A percentile compares a stretch with the other conserved stretches of the same genome.
Conservation (phyloP, 2,329 filamentous ascomycete genomes). For the Tolypocladium cylindrosporum region DNA sequence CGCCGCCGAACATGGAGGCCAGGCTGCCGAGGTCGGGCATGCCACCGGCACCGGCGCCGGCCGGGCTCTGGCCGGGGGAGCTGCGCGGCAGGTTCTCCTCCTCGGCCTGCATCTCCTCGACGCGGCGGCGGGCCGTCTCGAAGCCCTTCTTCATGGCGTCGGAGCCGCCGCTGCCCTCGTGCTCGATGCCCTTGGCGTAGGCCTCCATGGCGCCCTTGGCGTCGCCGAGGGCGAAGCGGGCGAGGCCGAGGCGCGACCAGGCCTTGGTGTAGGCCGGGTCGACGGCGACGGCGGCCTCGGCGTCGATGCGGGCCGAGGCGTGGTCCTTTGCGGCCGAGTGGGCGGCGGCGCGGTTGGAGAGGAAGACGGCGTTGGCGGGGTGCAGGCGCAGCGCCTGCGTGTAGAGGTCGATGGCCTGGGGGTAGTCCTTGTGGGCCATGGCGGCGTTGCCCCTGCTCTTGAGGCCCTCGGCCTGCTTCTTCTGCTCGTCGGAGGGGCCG, state of each 20-base stretch:
- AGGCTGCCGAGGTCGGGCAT: conserved; percentile 64
- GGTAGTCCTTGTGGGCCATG: conserved; percentile 91
- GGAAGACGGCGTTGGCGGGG: conserved; percentile 87
- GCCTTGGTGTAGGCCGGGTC: conserved; percentile 96
- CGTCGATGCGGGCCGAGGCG: conserved; percentile 73
- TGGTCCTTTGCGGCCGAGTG: conserved; percentile 81
- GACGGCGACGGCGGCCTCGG: conserved; percentile 77
- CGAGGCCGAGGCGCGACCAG: conserved; percentile 88
- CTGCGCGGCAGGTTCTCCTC: conserved; percentile 30
- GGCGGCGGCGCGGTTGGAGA: conserved; percentile 93
- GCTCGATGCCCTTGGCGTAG: conserved; percentile 84
- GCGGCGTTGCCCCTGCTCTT: conserved; percentile 90
- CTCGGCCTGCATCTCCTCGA: conserved; percentile 63
- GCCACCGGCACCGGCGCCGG: conserved; percentile 45
- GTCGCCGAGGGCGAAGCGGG: conserved; percentile 84
- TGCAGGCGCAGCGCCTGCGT: conserved; percentile 73
- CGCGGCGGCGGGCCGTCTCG: conserved; percentile 82
- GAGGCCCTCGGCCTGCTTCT: conserved; percentile 74
- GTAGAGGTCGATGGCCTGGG: conserved; percentile 73
- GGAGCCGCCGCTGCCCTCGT: conserved; percentile 87
- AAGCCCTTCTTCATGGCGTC: conserved; percentile 96
- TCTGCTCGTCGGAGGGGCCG: conserved; percentile 41
- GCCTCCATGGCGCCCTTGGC: conserved; percentile 89
- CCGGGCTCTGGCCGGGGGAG: conserved; percentile 38
- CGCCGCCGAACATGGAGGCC: conserved; percentile 56